Evolutionary conservation across 306 rosid species (phyloP).

Genomic region (Vicia villosa): DNA sequence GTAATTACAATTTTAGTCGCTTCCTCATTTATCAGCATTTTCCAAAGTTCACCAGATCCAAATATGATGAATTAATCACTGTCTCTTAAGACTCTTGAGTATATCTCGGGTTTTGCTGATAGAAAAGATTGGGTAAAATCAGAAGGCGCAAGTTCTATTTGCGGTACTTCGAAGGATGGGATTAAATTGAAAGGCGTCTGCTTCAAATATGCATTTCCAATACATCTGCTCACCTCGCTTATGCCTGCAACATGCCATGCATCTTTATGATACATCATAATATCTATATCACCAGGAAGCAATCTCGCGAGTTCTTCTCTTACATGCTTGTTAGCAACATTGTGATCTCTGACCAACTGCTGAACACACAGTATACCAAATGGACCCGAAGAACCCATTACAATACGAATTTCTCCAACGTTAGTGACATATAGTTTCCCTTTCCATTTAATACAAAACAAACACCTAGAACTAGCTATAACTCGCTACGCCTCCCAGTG

Average conservation of each 20-base stretch:
- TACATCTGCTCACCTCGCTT: conserved; percentile 53
- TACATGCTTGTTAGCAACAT: conserved; percentile 54
- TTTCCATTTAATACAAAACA: conserved; percentile 62
- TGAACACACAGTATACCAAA: conserved; percentile 46
- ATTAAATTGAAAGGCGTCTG: neutral
- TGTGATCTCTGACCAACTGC: conserved; percentile 64
- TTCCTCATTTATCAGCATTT: neutral
- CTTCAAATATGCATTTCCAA: neutral
- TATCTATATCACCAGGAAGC: conserved; percentile 61
- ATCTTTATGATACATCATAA: conserved; percentile 52
- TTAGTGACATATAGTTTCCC: conserved; percentile 59
- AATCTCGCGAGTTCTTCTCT: conserved; percentile 50
- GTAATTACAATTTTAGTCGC: neutral
- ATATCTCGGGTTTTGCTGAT: neutral
- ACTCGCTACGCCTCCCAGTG: conserved; percentile 47
- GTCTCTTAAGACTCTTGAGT: neutral
- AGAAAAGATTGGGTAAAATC: neutral
- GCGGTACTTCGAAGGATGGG: neutral
- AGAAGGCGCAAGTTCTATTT: neutral
- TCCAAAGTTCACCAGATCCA: conserved; percentile 5
- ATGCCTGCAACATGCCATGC: conserved; percentile 67
- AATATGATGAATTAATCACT: neutral
- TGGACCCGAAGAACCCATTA: conserved; percentile 51
- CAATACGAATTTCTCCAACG: conserved; percentile 74
- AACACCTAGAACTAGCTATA: conserved; percentile 65